Evolutionary conservation across 2,329 filamentous ascomycete species (phyloP).

Genomic region (Colletotrichum camelliae): DNA sequence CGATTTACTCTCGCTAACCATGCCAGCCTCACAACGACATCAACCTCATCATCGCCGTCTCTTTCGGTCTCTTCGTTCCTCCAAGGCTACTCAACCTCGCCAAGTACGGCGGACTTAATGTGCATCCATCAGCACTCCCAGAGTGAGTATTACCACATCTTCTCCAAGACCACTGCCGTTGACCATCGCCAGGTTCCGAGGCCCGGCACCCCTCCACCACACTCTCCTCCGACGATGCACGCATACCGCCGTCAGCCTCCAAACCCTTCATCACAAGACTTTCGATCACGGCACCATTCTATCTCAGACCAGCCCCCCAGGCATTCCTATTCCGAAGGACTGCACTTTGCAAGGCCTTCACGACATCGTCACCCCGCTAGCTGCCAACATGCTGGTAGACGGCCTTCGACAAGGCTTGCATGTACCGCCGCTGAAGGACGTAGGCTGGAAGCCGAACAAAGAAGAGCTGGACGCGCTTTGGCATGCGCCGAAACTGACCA

Average conservation of each 20-base stretch:
- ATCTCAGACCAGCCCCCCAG: conserved; percentile 67
- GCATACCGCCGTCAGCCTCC: conserved; percentile 79
- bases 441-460: conserved; percentile 31
- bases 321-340: conserved; percentile 52
- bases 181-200: conserved; percentile 66
- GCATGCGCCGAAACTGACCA: conserved; percentile 77
- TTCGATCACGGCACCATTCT: conserved; percentile 86
- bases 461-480: conserved; percentile 24
- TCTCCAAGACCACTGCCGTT: not conserved
- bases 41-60: conserved; percentile 89
- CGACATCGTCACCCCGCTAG: conserved; percentile 63
- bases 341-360: conserved; percentile 49
- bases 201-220: conserved; percentile 86
- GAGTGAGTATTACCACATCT: conserved; percentile 57
- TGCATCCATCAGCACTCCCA: conserved; percentile 91
- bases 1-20: not conserved
- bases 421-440: conserved; percentile 60
- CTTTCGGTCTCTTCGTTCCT: conserved; percentile 91
- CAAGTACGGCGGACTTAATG: conserved; percentile 87
- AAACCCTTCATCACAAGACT: conserved; percentile 77
- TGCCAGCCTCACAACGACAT: conserved; percentile 61
- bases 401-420: conserved; percentile 69
- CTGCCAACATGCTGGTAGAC: conserved; percentile 73
- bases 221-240: conserved; percentile 69
- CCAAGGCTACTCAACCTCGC: conserved; percentile 71